Percentiles rank a stretch among this genome's conserved stretches.
phyloP scores from a whole-genome alignment of 1,284 basidiomycete genomes.

The Earliella scabrosa region DNA sequence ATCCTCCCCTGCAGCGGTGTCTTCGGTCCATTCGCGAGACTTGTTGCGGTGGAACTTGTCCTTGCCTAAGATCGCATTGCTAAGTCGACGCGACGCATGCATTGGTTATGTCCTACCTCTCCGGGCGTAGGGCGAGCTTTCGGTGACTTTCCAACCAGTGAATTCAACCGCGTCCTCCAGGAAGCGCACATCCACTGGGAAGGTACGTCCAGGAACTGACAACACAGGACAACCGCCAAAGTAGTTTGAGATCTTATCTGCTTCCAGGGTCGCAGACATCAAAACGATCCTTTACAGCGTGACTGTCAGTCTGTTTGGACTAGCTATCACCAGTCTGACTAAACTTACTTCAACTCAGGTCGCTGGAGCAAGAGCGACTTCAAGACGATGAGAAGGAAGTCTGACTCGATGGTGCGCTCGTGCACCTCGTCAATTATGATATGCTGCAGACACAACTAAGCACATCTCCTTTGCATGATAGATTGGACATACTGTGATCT shows the following conservation, averaged over 20 bases:
- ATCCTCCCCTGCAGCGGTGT: constrained; percentile 58
- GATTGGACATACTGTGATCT: constrained; percentile 73
- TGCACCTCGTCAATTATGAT: constrained; percentile 93
- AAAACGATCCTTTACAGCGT: constrained; percentile 94
- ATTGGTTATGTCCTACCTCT: constrained; percentile 47
- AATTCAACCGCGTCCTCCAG: constrained; percentile 94
- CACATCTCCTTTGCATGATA: constrained; percentile 5
- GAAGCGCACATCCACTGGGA: constrained; percentile 89
- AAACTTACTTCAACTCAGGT: constrained; percentile 78
- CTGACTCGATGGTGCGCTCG: constrained; percentile 96
- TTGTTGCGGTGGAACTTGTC: constrained; percentile 72
- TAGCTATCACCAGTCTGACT: no score
- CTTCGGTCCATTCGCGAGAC: constrained; percentile 78
- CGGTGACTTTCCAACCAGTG: constrained; percentile 85
- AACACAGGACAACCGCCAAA: constrained; percentile 92
- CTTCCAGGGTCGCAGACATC: constrained; percentile 98
- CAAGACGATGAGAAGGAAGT: constrained; percentile 95
- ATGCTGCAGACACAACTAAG: constrained; percentile 51
- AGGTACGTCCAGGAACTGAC: constrained; percentile 95
- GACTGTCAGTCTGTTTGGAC: no score
- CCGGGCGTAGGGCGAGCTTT: constrained; percentile 85
- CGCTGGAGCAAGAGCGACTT: constrained; percentile 86
- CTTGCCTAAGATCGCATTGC: constrained; percentile 46
- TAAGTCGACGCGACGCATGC: constrained; percentile 28
- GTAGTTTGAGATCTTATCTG: constrained; percentile 92